A percentile compares a stretch with the other conserved stretches of the same genome.
Conservation (phyloP, 495 filamentous ascomycete genomes). For the Wilcoxina mikolae region DNA sequence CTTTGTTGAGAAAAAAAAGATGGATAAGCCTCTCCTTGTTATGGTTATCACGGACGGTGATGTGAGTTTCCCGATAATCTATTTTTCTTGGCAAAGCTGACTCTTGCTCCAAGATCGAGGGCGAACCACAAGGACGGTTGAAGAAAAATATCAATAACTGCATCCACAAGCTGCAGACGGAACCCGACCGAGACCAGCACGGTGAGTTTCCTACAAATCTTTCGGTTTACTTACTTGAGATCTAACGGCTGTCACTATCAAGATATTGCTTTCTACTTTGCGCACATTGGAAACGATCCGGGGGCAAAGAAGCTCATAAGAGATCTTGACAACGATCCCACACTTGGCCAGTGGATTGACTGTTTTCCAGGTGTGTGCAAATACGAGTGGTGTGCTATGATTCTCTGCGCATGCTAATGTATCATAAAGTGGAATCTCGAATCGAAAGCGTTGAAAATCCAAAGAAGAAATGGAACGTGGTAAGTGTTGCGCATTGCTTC, state of each 20-base stretch:
- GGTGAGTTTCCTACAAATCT: background rate
- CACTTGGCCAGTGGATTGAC: constrained; percentile 45
- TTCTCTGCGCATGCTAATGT: background rate
- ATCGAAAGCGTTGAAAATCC: background rate
- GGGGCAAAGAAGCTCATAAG: constrained; percentile 46
- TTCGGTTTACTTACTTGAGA: constrained; percentile 22
- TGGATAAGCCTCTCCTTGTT: constrained; percentile 8
- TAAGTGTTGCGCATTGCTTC: background rate
- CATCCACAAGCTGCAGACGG: constrained; percentile 31
- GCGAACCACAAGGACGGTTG: constrained; percentile 42
- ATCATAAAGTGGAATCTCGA: background rate
- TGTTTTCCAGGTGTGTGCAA: background rate
- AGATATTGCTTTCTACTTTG: constrained; percentile 50
- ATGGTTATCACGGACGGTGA: constrained; percentile 9
- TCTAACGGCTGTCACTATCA: constrained; percentile 39
- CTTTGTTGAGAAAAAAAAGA: constrained; percentile 20
- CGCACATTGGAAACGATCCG: constrained; percentile 52
- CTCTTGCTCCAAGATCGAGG: constrained; percentile 38
- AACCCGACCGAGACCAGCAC: background rate
- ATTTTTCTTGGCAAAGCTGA: background rate
- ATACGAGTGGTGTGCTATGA: background rate
- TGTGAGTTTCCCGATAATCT: constrained; percentile 3
- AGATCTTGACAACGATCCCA: constrained; percentile 45
- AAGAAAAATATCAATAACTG: constrained; percentile 41
- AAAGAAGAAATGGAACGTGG: background rate